A percentile compares a stretch with the other conserved stretches of the same genome.
These are phyloP conservation scores for Pinus taeda DNA, from an alignment of 75 land plant genomes.

Conservation along the genomic window DNA sequence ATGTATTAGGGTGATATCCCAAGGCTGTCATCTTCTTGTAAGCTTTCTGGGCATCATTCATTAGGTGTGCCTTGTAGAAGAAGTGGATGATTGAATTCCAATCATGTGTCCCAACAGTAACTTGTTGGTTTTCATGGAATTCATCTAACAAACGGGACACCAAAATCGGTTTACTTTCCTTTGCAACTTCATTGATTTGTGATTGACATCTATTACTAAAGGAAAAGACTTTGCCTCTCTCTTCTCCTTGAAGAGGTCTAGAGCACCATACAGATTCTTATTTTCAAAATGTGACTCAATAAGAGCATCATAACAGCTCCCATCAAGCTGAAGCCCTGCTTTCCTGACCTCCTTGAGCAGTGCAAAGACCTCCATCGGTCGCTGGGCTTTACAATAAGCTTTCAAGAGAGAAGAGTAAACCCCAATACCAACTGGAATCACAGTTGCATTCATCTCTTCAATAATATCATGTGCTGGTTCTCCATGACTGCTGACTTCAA, in stretches of 20 bases:
- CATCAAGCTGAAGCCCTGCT: slow-evolving; percentile 68
- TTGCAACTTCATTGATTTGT: slow-evolving; percentile 27
- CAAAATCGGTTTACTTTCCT: slow-evolving; percentile 35
- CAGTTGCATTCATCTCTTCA: slow-evolving; percentile 62
- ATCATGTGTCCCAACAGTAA: slow-evolving; percentile 51
- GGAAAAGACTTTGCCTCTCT: slow-evolving; percentile 47
- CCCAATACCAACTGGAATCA: slow-evolving; percentile 38
- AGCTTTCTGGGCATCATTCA: slow-evolving; percentile 74
- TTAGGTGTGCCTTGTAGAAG: slow-evolving; percentile 61
- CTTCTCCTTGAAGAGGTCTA: slow-evolving; percentile 61
- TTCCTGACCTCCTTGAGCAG: slow-evolving; percentile 54
- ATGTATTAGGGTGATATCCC: slow-evolving; percentile 62
- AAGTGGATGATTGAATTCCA: slow-evolving; percentile 76
- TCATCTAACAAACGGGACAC: slow-evolving; percentile 54
- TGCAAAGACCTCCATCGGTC: slow-evolving; percentile 23
- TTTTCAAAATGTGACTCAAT: slow-evolving; percentile 31
- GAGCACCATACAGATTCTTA: slow-evolving; percentile 44
- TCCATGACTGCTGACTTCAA: slow-evolving; percentile 29
- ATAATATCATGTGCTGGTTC: slow-evolving; percentile 69
- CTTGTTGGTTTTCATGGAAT: slow-evolving; percentile 38
- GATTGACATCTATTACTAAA: slow-evolving; percentile 6
- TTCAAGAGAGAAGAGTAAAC: slow-evolving; percentile 55
- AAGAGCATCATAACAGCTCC: slow-evolving; percentile 57
- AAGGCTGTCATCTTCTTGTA: slow-evolving; percentile 58
- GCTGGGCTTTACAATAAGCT: slow-evolving; percentile 50